These are phyloP conservation scores for Epichloe scottii DNA, from an alignment of 2,329 filamentous ascomycete genomes.

Conservation along the genomic window DNA sequence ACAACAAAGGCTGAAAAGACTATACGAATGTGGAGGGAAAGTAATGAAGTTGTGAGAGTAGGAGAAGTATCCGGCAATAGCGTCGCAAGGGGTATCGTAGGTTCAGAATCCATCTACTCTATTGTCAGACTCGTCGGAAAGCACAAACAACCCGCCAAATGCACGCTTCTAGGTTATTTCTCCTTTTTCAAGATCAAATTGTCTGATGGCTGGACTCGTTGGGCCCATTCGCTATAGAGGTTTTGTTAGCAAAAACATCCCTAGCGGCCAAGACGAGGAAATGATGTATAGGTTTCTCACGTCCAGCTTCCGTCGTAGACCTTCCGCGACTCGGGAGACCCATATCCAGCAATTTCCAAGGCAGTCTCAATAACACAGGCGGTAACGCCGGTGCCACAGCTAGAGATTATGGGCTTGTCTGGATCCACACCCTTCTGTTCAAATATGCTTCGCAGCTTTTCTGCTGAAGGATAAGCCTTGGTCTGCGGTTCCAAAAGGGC, in stretches of 20 bases:
- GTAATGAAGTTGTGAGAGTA: background rate
- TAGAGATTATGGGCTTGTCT: slow-evolving; percentile 69
- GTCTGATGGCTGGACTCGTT: slow-evolving; percentile 48
- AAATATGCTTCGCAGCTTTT: slow-evolving; percentile 65
- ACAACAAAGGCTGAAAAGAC: background rate
- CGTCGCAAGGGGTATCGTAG: background rate
- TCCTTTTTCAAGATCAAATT: slow-evolving; percentile 46
- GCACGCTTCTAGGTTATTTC: slow-evolving; percentile 9
- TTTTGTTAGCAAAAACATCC: slow-evolving; percentile 14
- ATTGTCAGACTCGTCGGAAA: background rate
- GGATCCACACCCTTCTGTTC: slow-evolving; percentile 68
- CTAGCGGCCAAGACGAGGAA: background rate
- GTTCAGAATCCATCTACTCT: background rate
- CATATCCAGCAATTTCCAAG: slow-evolving; percentile 65
- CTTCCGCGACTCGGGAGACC: slow-evolving; percentile 50
- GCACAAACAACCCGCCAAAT: slow-evolving; percentile 1
- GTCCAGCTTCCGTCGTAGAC: slow-evolving; percentile 98
- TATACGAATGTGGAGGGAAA: background rate
- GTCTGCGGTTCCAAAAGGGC: slow-evolving; percentile 71
- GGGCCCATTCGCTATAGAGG: slow-evolving; percentile 50
- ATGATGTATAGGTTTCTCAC: slow-evolving; percentile 39
- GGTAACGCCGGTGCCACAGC: slow-evolving; percentile 88
- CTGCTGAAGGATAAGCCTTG: slow-evolving; percentile 63
- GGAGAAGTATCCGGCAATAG: background rate
- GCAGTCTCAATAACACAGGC: slow-evolving; percentile 85